Evolutionary conservation across 2,329 filamentous ascomycete species (phyloP), one percentile per base, ranked within the genome.

Genomic region (Monosporascus cannonballus): DNA sequence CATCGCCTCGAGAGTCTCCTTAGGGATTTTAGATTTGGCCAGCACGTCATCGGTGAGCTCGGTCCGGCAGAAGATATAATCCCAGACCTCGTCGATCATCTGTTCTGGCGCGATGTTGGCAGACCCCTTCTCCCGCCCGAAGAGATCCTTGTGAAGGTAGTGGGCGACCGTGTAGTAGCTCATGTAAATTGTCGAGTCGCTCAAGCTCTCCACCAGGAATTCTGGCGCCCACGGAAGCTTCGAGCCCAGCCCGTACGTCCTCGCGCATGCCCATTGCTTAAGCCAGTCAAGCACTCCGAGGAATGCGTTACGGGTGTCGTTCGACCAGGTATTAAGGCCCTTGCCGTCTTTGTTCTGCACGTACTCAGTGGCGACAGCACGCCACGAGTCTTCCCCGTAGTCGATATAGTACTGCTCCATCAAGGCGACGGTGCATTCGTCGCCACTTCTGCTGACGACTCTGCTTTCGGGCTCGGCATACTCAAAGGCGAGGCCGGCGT

Each of bases 321-420:
- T 34, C 30, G 30, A 34, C 30, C 30, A 34, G 30, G 86, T 69
- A 91, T 84, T 68, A 97, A 96, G 6, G 83, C 83, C 82, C 57
- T 81, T 81, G 54, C 81, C 81, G 55, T 85, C 78, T 52, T 78
- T 80, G 65, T 85, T 84, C 51, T 82, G 80, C 47, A 96, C 84
- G 67, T 88, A 86, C 60, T 86, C 79, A 51, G 92, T 76, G 15
- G 88, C 90, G 44, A 81, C 77, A 57, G 88, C 74, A 66, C 89
- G 89, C 94, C 94, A 97, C 48, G 86, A 80, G 44, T 90, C 89
- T 72, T 92, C 89, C 56, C 94, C 94, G 66, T 99, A 99, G 73
- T 96, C 93, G 63, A 99, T 77, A 74, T 96, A 99, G 92, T 94
- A 99, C 73, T 99, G 94, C 63, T 96, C 93, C 66, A 97, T 85